Evolutionary conservation across 345 rosid species (phyloP), one percentile per base, ranked within the genome.

Genomic region (Lepidium sativum): DNA sequence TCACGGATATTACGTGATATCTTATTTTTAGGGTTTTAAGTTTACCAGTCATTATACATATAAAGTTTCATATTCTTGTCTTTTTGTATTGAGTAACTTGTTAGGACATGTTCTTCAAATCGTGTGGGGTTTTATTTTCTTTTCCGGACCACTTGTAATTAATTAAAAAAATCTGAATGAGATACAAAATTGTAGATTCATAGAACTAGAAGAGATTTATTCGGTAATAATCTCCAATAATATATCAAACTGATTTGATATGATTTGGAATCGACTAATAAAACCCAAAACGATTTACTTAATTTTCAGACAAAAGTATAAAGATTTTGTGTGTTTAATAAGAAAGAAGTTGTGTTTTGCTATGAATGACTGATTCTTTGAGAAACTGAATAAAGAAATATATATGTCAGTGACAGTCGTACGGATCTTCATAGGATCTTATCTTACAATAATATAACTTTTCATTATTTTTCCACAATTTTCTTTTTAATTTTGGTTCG

Each of bases 1-100:
- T 83, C 92, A 84, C 85, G 75, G 76, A 82, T 81, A 79, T 75
- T 80, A 80, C 80, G 88, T 83, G 88, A 82, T 85, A 78, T 70
- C 78, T 42, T 72, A 55, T 78, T 66, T 80, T 63, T 72, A 77
- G 73, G 44, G 40, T 31, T 71, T 79, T 68, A 5, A 76, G 81
- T 80, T 83, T 75, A 74, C 13, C 49, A 52, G 65, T 65, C 76
- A 55, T 70, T 45, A 29, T 63, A 44, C 41, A 54, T 17, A 53
- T 21, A 72, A 56, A 65, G 65, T 64, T 65, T 4, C 44, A 18
- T 57, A 51, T 31, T 45, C 43, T 56, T 71, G 69, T 54, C 17
- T 45, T 54, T 57, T 57, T 49, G 52, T 63, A 54, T 54, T 13
- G 37, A 38, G 51, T 62, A 65, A 34, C 60, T 69, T 69, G 61